Conservation (phyloP, 2,329 filamentous ascomycete species). For the Bipolaris cookei region DNA sequence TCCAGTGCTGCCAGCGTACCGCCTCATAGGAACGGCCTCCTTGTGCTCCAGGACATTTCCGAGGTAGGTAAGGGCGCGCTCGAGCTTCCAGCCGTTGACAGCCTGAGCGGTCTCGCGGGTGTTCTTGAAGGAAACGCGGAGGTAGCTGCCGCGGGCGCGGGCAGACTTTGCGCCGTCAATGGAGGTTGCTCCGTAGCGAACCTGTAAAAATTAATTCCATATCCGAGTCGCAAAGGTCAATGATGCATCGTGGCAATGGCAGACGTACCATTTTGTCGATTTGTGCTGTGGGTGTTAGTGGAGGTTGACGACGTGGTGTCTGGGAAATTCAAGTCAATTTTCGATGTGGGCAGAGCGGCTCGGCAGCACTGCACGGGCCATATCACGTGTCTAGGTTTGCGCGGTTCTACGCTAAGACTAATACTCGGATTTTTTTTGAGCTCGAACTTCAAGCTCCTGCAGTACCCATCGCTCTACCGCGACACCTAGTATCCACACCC, state of each 20-base stretch:
- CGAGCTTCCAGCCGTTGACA: constrained; percentile 98
- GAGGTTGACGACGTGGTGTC: constrained; percentile 26
- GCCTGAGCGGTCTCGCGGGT: constrained; percentile 99
- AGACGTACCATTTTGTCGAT: constrained; percentile 53
- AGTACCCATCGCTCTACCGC: constrained; percentile 20
- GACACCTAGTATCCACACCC: constrained; percentile 17
- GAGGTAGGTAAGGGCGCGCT: constrained; percentile 94
- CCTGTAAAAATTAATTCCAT: constrained; percentile 42
- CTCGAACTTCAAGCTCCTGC: constrained; percentile 28
- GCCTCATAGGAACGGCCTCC: constrained; percentile 97
- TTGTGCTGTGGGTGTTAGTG: constrained; percentile 47
- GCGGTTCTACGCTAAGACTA: constrained; percentile 12
- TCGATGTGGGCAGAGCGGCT: constrained; percentile 1
- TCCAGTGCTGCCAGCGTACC: constrained; percentile 95
- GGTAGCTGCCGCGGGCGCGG: constrained; percentile 97
- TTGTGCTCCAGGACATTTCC: constrained; percentile 97
- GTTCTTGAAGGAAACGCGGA: constrained; percentile 99
- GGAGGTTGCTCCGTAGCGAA: constrained; percentile 48
- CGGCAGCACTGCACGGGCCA: too few relatives aligned
- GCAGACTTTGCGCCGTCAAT: constrained; percentile 68
- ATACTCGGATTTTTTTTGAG: constrained; percentile 16
- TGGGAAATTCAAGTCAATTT: background rate
- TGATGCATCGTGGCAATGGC: constrained; percentile 14
- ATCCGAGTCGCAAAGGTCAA: constrained; percentile 15
- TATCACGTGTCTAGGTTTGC: constrained; percentile 8